These are phyloP conservation scores for Aspergillus amoenus DNA, from an alignment of 2,329 filamentous ascomycete species.

Conservation along the genomic window DNA sequence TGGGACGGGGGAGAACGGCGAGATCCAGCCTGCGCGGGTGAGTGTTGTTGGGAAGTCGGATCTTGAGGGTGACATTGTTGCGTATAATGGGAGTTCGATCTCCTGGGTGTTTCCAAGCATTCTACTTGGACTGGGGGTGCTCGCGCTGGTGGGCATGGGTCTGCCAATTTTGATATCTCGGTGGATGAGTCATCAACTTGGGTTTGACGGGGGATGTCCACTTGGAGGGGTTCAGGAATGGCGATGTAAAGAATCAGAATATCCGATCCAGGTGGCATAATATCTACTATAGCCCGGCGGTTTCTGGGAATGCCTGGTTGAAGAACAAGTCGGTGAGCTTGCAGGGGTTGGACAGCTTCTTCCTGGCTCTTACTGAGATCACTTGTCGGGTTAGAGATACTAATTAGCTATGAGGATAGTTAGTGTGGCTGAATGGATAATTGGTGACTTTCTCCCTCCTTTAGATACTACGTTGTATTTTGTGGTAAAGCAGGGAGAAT, in stretches of 20 bases:
- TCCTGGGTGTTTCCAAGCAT: slow-evolving; percentile 13
- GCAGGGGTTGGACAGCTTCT: no score
- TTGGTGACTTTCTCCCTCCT: no score
- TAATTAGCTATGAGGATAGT: no score
- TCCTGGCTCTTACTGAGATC: no score
- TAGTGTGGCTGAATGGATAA: no score
- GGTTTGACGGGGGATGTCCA: neutral
- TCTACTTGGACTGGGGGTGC: slow-evolving; percentile 20
- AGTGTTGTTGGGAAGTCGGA: slow-evolving; percentile 18
- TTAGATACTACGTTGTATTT: no score
- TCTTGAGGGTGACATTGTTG: slow-evolving; percentile 31
- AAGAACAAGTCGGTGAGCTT: no score
- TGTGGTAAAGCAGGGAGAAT: no score
- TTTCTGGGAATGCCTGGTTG: neutral
- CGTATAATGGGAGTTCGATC: slow-evolving; percentile 30
- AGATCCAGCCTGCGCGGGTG: neutral
- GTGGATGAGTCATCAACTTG: neutral
- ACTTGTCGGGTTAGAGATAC: no score
- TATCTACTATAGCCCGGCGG: neutral
- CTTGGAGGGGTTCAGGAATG: neutral
- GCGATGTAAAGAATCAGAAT: neutral
- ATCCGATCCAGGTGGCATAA: neutral
- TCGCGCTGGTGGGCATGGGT: neutral
- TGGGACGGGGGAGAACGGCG: neutral
- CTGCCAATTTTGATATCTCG: neutral